phyloP scores from a whole-genome alignment of 1,284 basidiomycete species.

The Gomphus sp. region DNA sequence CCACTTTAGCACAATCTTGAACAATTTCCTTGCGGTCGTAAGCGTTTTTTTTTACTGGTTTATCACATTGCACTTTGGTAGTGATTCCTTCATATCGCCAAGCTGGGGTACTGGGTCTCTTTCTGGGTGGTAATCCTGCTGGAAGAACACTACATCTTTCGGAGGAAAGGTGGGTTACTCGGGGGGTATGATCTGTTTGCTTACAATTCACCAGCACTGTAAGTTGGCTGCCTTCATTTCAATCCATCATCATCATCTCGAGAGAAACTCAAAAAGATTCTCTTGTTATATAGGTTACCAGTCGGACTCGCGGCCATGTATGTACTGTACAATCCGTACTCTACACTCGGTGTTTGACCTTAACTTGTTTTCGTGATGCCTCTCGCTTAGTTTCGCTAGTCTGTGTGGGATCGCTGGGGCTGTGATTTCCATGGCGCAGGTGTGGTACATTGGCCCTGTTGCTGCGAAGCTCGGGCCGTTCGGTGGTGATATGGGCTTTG shows the following conservation, averaged over 20 bases:
- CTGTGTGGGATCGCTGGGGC: too few species aligned
- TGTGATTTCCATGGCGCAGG: too few species aligned
- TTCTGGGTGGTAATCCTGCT: slow-evolving; percentile 47
- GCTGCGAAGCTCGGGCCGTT: too few species aligned
- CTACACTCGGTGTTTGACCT: neutral
- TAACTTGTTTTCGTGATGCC: slow-evolving; percentile 18
- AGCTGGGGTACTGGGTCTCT: slow-evolving; percentile 56
- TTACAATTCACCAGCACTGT: slow-evolving; percentile 41
- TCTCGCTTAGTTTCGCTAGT: neutral
- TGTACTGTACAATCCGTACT: slow-evolving; percentile 8
- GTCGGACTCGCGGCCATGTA: slow-evolving; percentile 47
- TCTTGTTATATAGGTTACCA: slow-evolving; percentile 31
- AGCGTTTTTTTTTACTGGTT: neutral
- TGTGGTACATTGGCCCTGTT: too few species aligned
- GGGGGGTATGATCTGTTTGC: slow-evolving; percentile 46
- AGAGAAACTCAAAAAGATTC: too few species aligned
- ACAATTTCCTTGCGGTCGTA: slow-evolving; percentile 13
- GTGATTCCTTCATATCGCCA: neutral
- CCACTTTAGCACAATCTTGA: slow-evolving; percentile 49
- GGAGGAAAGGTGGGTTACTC: slow-evolving; percentile 30
- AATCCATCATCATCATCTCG: neutral
- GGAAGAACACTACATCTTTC: slow-evolving; percentile 52
- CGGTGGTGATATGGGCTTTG: too few species aligned
- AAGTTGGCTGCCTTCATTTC: slow-evolving; percentile 11
- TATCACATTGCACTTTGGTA: slow-evolving; percentile 19